Base-by-base conservation (phyloP, 2,329 filamentous ascomycete species). In the Trichophyton benhamiae region DNA sequence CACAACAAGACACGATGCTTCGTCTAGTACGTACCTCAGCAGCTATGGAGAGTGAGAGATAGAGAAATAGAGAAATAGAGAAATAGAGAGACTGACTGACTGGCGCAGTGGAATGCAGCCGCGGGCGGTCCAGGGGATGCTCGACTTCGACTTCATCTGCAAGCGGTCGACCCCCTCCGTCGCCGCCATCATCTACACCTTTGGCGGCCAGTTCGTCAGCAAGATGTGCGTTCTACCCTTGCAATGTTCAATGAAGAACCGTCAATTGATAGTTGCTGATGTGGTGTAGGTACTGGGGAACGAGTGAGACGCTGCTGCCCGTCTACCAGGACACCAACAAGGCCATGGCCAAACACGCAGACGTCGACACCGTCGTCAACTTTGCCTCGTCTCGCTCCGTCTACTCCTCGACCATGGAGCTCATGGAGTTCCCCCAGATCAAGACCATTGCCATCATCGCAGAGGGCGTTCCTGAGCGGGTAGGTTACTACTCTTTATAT, bases 91-190 rank as follows among this genome's bases (percentile, higher is more conserved):
- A 27, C 58, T 48, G 27, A 41, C 58, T 48, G 27, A 33, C 33
- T 8, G 3, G 30, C 8, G 58, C 70, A 86, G 83, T 80, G 94
- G 94, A 77, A 89, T 99, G 74, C 94, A 99, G 82, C 92, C 94
- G 74, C 87, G 91, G 77, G 88, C 89, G 70, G 88, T 91, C 68
- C 88, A 91, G 80, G 88, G 88, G 76, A 91, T 91, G 87, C 88
- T 99, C 76, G 94, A 99, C 79, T 99, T 99, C 77, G 94, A 99
- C 83, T 99, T 97, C 84, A 99, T 99, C 81, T 99, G 94, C 91
- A 97, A 97, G 86, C 89, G 94, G 72, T 84, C 86, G 75, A 95
- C 89, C 64, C 94, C 94, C 67, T 99, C 94, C 63, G 94, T 99
- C 63, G 94, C 94, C 68, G 94, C 91, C 75, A 97, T 99, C 80